These are phyloP conservation scores for Colletotrichum sp. DNA, from an alignment of 2,329 filamentous ascomycete genomes.

Conservation along the genomic window DNA sequence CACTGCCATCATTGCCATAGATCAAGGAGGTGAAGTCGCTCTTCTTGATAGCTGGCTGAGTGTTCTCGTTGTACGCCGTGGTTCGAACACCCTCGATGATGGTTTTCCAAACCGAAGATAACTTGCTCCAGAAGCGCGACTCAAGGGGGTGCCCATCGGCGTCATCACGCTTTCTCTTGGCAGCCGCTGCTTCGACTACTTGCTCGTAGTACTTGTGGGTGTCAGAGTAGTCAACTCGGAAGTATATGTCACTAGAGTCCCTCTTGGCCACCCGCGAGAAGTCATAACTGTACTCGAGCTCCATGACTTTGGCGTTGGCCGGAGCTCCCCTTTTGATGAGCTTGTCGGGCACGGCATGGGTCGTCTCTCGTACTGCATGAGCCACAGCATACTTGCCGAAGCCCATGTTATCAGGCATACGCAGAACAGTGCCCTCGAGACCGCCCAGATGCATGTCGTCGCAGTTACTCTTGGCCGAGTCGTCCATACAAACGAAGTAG, in stretches of 20 bases:
- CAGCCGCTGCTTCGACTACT: neutral
- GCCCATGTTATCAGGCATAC: neutral
- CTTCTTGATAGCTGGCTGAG: neutral
- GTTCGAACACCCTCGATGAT: neutral
- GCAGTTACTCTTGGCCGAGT: neutral
- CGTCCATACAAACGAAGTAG: neutral
- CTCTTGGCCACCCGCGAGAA: neutral
- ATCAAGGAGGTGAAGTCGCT: neutral
- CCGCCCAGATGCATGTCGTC: neutral
- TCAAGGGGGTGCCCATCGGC: neutral
- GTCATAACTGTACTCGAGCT: neutral
- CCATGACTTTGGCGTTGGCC: neutral
- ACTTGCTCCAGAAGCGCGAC: neutral
- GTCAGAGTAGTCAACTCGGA: neutral
- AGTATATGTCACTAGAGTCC: neutral
- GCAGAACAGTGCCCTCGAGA: neutral
- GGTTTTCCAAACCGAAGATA: neutral
- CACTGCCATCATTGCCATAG: neutral
- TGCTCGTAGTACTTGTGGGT: neutral
- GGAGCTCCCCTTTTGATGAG: neutral
- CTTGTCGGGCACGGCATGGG: neutral
- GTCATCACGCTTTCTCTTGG: neutral
- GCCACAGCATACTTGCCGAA: neutral
- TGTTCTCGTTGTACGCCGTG: neutral
- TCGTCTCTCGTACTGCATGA: neutral